These are phyloP conservation scores for Bruguiera gymnorhiza DNA, from an alignment of 345 rosid genomes.

Conservation along the genomic window DNA sequence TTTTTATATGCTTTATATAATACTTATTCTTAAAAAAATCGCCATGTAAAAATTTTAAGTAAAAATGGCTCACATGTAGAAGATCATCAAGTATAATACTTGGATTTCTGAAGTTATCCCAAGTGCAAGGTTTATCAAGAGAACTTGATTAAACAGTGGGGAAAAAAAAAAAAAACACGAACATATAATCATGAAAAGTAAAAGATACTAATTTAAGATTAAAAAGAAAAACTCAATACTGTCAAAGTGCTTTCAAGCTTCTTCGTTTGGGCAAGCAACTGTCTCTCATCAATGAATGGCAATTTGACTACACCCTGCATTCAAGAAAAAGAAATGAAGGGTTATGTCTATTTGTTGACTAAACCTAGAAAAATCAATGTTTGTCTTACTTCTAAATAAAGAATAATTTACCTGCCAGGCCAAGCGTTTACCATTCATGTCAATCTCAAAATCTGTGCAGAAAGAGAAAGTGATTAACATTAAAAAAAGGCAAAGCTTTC, in stretches of 20 bases:
- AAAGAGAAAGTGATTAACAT: slow-evolving; percentile 14
- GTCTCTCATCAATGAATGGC: slow-evolving; percentile 86
- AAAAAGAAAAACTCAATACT: slow-evolving; percentile 40
- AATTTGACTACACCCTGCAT: slow-evolving; percentile 86
- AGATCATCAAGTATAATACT: background rate
- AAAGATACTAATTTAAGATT: background rate
- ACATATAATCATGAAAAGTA: background rate
- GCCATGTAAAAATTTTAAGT: too few species aligned
- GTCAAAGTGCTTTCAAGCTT: slow-evolving; percentile 76
- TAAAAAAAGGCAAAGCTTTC: background rate
- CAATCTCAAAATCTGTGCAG: slow-evolving; percentile 81
- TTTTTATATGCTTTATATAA: too few species aligned
- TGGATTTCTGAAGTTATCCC: too few species aligned
- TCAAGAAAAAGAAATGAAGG: slow-evolving; percentile 21
- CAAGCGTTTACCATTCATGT: slow-evolving; percentile 98
- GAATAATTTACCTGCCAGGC: slow-evolving; percentile 82
- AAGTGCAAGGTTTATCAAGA: too few species aligned
- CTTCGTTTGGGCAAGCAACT: slow-evolving; percentile 73
- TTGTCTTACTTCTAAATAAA: background rate
- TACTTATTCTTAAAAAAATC: too few species aligned
- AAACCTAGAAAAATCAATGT: background rate
- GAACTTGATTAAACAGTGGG: too few species aligned
- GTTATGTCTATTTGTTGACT: slow-evolving; percentile 5
- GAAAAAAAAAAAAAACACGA: background rate
- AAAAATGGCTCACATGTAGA: background rate